Base-by-base conservation (phyloP, 2,329 filamentous ascomycete species). In the Epichloe hybrida region DNA sequence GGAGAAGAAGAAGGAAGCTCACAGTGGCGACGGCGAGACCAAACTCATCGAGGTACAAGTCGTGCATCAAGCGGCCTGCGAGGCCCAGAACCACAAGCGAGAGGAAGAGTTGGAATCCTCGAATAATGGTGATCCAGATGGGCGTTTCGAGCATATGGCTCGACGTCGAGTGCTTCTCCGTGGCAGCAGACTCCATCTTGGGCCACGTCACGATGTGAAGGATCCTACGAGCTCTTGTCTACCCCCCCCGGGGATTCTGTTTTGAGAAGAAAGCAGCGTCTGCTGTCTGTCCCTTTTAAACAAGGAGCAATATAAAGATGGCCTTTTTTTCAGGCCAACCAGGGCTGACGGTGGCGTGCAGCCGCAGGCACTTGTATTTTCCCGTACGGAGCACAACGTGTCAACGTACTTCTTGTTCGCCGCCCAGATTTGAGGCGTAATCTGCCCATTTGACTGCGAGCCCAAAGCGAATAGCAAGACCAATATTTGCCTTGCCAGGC, bases 21-120 rank as follows among this genome's bases (percentile, higher is more conserved):
- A 72, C 71, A 48, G 66, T 65, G 39, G 66, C 67, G 31, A 72
- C 58, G 4, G 67, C 61, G 38, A 73, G 64, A n/a, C 69, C 70
- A 34, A 68, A 60, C 13, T 64, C 60, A 48, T 17, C 17, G 17
- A 17, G 17, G 17, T 17, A 17, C 17, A 17, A 17, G 17, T 17
- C 17, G 17, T 17, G 17, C 17, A 17, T 17, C 17, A 17, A 17
- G 17, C 17, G 17, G 17, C 17, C 17, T 17, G 17, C 17, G 17
- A 17, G 17, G 17, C 17, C 17, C 17, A 17, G 17, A 17, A 17
- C 17, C 17, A 17, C 17, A 17, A 17, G 17, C 17, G 17, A 17
- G 17, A 17, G 17, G 17, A 17, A 17, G 17, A 17, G 2, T 17
- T 17, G 17, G 17, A 17, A 17, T 17, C 17, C 17, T 17, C 17